These are phyloP conservation scores for Chlamydomonas reinhardtii DNA, from an alignment of 163 green algal genomes.

Conservation along the genomic window DNA sequence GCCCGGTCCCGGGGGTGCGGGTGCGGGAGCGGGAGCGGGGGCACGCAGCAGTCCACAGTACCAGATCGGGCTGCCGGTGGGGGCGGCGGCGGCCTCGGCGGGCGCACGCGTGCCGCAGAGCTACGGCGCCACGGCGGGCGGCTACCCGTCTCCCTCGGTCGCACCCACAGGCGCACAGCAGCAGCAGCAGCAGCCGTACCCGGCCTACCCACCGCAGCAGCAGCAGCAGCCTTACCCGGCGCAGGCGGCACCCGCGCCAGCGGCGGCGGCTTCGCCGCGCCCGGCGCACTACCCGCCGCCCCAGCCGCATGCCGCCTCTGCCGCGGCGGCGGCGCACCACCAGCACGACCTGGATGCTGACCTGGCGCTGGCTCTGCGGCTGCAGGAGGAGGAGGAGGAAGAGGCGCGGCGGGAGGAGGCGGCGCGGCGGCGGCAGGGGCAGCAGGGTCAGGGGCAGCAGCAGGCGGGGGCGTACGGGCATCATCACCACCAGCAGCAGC, in stretches of 20 bases:
- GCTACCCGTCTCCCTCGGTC: too few species aligned
- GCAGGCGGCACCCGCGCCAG: neutral
- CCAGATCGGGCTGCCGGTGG: neutral
- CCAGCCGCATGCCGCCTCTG: neutral
- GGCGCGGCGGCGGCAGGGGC: neutral
- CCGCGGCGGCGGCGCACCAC: neutral
- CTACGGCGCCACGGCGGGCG: too few species aligned
- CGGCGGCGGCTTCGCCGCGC: too few species aligned
- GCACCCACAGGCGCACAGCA: neutral
- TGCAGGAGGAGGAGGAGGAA: slow-evolving; percentile 45
- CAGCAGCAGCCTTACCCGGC: neutral
- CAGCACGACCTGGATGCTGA: slow-evolving; percentile 30
- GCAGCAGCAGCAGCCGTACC: neutral
- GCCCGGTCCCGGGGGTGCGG: neutral
- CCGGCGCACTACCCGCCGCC: neutral
- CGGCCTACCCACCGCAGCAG: too few species aligned
- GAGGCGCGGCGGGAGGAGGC: neutral
- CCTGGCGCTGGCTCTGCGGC: slow-evolving; percentile 41
- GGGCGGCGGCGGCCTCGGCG: neutral
- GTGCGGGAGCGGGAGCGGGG: neutral
- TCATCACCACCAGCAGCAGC: neutral
- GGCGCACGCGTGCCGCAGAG: neutral
- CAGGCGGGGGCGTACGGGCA: neutral
- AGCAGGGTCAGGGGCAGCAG: neutral
- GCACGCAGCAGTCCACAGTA: neutral